Conservation (phyloP, 257 asterid species). For the Cinchona pubescens region DNA sequence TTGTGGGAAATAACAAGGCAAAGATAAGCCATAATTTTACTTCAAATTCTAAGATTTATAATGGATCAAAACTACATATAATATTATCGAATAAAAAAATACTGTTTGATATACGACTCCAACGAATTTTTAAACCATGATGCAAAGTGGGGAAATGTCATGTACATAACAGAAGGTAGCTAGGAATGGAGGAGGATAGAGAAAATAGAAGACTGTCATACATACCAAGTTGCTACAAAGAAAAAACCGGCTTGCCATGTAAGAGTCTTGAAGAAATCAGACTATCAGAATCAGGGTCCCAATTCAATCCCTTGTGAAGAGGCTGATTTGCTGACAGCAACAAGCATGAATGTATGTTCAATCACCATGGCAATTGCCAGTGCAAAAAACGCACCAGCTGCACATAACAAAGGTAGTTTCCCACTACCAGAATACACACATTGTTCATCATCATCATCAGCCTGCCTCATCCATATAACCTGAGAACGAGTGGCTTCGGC, state of each 20-base stretch:
- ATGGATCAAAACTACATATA: too few species aligned
- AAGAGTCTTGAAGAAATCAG: conserved; percentile 41
- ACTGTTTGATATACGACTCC: too few species aligned
- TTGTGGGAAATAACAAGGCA: too few species aligned
- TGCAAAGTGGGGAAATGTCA: too few species aligned
- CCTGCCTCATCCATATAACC: conserved; percentile 42
- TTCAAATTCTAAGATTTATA: too few species aligned
- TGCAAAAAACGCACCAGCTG: conserved; percentile 59
- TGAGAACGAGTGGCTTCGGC: conserved; percentile 82
- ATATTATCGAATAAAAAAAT: too few species aligned
- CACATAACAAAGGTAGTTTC: conserved; percentile 55
- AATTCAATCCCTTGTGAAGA: conserved; percentile 36
- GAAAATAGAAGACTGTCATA: not conserved
- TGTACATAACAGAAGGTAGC: too few species aligned
- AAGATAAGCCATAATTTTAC: too few species aligned
- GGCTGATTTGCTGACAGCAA: conserved; percentile 53
- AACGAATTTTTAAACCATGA: too few species aligned
- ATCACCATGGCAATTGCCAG: conserved; percentile 71
- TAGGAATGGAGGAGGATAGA: not conserved
- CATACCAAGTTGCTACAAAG: conserved; percentile 76
- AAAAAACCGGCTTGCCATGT: conserved; percentile 76
- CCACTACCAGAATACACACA: conserved; percentile 67
- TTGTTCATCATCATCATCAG: too few species aligned
- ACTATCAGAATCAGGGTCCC: conserved; percentile 59
- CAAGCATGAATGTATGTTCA: conserved; percentile 59